A percentile compares a stretch with the other conserved stretches of the same genome.
Evolutionary conservation across 306 rosid genomes (phyloP).

Genomic region (Gillenia trifoliata): DNA sequence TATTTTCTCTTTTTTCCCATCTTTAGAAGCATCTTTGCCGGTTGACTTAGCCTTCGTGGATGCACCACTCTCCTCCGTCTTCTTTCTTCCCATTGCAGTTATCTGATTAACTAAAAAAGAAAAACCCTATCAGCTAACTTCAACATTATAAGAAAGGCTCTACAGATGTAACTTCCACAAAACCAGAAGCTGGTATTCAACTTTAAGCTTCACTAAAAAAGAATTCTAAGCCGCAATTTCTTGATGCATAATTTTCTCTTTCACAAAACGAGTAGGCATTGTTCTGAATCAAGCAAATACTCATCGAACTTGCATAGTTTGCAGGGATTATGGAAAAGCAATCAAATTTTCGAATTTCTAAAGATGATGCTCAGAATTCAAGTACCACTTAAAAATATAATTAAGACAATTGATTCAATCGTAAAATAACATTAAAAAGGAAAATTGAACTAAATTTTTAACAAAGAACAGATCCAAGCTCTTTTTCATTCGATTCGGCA

Average conservation of each 20-base stretch:
- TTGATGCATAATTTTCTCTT: not conserved
- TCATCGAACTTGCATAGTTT: not conserved
- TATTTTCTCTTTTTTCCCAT: constrained; percentile 16
- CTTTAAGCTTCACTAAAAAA: too few relatives aligned
- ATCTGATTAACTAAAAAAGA: not conserved
- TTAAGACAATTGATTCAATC: not conserved
- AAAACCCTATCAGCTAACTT: not conserved
- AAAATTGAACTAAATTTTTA: too few relatives aligned
- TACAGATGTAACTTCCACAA: too few relatives aligned
- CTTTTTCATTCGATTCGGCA: not conserved
- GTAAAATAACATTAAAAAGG: not conserved
- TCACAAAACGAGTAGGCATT: not conserved
- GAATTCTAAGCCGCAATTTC: not conserved
- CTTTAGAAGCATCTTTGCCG: constrained; percentile 10
- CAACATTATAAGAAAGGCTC: not conserved
- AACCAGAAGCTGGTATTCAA: not conserved
- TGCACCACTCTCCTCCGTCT: constrained; percentile 18
- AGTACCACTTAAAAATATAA: not conserved
- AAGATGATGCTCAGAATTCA: not conserved
- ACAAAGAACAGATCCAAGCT: too few relatives aligned
- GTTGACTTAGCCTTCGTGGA: constrained; percentile 7
- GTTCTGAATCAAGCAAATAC: not conserved
- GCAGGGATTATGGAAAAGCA: not conserved
- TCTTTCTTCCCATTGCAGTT: constrained; percentile 22
- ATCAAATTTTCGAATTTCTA: not conserved